Conservation (phyloP, 1,284 basidiomycete species). For the Melampsora larici-populina region DNA sequence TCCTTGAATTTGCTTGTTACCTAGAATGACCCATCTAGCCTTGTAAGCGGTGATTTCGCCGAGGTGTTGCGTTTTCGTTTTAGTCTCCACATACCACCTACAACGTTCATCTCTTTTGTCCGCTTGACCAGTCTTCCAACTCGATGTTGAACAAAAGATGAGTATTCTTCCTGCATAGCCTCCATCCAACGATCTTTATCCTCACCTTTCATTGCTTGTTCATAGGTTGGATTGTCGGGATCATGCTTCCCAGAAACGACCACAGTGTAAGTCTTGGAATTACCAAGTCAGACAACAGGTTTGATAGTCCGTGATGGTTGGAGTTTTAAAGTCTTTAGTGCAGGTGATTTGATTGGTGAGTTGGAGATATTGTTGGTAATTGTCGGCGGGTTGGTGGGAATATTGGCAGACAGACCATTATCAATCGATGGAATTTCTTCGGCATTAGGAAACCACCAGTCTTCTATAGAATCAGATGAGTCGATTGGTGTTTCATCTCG, state of each 20-base stretch:
- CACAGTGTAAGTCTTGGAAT: neutral
- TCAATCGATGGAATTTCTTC: too few relatives aligned
- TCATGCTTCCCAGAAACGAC: neutral
- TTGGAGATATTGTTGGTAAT: too few relatives aligned
- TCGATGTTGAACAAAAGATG: neutral
- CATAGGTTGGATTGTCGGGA: neutral
- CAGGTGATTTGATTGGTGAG: too few relatives aligned
- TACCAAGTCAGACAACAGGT: neutral
- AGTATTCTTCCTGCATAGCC: neutral
- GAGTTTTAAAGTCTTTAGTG: neutral
- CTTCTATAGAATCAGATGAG: too few relatives aligned
- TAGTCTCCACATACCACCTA: neutral
- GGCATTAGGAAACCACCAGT: too few relatives aligned
- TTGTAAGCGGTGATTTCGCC: too few relatives aligned
- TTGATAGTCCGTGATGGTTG: neutral
- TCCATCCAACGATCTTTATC: neutral
- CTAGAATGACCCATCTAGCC: neutral
- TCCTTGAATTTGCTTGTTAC: neutral
- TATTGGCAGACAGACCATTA: too few relatives aligned
- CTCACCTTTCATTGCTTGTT: neutral
- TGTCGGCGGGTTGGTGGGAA: too few relatives aligned
- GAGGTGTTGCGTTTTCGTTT: neutral
- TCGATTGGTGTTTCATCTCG: too few relatives aligned
- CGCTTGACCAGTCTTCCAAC: neutral
- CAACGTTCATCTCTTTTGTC: neutral